phyloP scores from a whole-genome alignment of 2,329 filamentous ascomycete species.

The Phialophora expanda region DNA sequence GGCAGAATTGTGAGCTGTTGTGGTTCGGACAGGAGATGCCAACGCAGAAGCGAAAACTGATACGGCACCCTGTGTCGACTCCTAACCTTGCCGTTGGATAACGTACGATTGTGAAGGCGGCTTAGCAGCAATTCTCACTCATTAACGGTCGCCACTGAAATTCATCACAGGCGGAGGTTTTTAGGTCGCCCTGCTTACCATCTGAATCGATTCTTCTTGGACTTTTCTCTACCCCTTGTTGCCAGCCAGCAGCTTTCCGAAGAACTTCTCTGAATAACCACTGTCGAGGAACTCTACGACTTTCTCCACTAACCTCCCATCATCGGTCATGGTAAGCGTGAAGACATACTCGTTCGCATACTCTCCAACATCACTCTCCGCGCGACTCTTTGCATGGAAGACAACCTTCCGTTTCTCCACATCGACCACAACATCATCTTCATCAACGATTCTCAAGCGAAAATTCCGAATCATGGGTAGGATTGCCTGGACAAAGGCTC shows the following conservation, averaged over 20 bases:
- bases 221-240: neutral
- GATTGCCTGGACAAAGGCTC: neutral
- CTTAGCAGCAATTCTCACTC: too few relatives aligned
- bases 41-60: neutral
- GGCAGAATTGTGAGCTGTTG: neutral
- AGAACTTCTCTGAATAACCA: neutral
- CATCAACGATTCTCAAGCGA: neutral
- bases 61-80: neutral
- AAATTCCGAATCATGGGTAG: neutral
- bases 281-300: constrained; percentile 8
- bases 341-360: constrained; percentile 8
- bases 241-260: neutral
- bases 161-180: too few relatives aligned
- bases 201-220: too few relatives aligned
- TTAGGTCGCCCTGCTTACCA: too few relatives aligned
- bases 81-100: too few relatives aligned
- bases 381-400: neutral
- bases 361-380: neutral
- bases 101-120: too few relatives aligned
- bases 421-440: neutral
- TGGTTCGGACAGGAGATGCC: neutral
- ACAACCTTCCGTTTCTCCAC: constrained; percentile 1
- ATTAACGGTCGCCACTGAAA: too few relatives aligned
- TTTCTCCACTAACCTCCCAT: constrained; percentile 2
- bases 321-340: constrained; percentile 3